These are phyloP conservation scores for Aurifilum marmelostoma DNA, from an alignment of 2,329 filamentous ascomycete species.

Conservation along the genomic window DNA sequence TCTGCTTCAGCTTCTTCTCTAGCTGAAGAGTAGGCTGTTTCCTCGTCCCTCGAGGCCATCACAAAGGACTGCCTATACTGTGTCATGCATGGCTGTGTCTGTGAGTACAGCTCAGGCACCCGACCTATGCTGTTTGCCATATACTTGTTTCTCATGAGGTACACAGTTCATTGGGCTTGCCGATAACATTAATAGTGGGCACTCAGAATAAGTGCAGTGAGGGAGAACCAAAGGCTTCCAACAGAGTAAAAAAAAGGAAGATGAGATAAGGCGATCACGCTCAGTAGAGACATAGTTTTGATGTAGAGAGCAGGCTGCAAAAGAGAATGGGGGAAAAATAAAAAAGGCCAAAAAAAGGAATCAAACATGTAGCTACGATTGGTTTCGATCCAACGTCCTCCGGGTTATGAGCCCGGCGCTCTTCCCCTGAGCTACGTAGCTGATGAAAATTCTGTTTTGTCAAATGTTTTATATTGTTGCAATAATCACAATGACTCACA, in stretches of 20 bases:
- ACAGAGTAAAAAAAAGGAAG: neutral
- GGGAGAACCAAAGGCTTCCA: too few relatives aligned
- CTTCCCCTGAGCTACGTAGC: slow-evolving; percentile 28
- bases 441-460: neutral
- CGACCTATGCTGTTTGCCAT: too few relatives aligned
- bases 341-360: neutral
- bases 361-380: slow-evolving; percentile 14
- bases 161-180: too few relatives aligned
- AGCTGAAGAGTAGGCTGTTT: neutral
- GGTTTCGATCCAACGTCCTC: slow-evolving; percentile 27
- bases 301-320: neutral
- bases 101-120: neutral
- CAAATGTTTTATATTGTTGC: slow-evolving; percentile 2
- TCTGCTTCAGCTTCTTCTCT: neutral
- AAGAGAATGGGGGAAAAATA: neutral
- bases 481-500: slow-evolving; percentile 6
- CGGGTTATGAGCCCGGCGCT: slow-evolving; percentile 29
- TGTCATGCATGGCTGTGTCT: too few relatives aligned
- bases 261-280: too few relatives aligned
- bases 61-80: neutral
- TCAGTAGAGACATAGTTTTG: too few relatives aligned
- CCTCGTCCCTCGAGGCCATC: neutral
- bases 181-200: too few relatives aligned
- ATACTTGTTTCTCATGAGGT: too few relatives aligned
- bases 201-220: neutral